Conservation (phyloP, 2,329 filamentous ascomycete genomes). For the Pseudogymnoascus sp. region DNA sequence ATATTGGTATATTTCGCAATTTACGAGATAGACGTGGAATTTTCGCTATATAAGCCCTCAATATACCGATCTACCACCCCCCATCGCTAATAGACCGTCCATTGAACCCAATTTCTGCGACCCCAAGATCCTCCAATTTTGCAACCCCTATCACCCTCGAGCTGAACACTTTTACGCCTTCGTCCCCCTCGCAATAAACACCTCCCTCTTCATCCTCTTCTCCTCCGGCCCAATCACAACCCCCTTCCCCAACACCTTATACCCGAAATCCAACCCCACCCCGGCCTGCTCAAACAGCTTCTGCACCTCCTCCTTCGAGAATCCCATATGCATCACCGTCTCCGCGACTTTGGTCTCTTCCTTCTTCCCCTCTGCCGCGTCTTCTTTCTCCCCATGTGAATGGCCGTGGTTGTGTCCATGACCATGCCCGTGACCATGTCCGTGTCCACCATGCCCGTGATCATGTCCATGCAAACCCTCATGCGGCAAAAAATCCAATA, state of each 20-base stretch:
- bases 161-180: conserved; percentile 24
- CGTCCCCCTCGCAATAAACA: conserved; percentile 45
- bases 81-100: background rate
- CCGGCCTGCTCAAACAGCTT: conserved; percentile 58
- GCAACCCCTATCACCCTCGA: background rate
- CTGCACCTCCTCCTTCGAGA: conserved; percentile 50
- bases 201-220: conserved; percentile 32
- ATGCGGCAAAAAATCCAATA: conserved; percentile 60
- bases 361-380: background rate
- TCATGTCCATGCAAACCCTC: conserved; percentile 20
- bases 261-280: conserved; percentile 46
- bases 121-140: background rate
- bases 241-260: conserved; percentile 45
- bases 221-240: conserved; percentile 36
- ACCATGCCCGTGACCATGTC: conserved; percentile 10
- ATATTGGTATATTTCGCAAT: background rate
- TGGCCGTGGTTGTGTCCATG: conserved; percentile 19
- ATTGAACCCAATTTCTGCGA: no score
- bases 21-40: background rate
- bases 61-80: background rate
- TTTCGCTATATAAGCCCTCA: background rate
- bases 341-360: conserved; percentile 29
- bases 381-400: background rate
- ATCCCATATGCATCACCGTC: conserved; percentile 59
- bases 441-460: conserved; percentile 12